phyloP scores from a whole-genome alignment of 108 stramenopile genomes.

The Pseudonitzschia multistriata region DNA sequence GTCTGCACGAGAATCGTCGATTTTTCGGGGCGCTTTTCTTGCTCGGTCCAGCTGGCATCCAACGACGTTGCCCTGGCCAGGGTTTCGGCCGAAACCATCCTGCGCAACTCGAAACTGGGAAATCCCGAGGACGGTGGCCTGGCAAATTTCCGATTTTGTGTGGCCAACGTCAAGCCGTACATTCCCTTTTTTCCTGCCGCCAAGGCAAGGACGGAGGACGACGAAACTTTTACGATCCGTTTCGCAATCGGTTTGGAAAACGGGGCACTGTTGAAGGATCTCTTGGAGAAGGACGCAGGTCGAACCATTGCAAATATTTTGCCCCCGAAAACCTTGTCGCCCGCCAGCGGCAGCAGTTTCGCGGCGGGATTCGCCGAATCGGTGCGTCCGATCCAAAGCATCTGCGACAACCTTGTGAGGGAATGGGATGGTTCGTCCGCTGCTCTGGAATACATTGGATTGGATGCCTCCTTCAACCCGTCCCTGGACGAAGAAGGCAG shows the following conservation, averaged over 20 bases:
- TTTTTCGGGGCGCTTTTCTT: slow-evolving; percentile 51
- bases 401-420: slow-evolving; percentile 34
- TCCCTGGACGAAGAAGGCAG: slow-evolving; percentile 58
- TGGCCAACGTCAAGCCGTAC: slow-evolving; percentile 38
- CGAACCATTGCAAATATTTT: slow-evolving; percentile 46
- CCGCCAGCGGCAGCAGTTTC: slow-evolving; percentile 26
- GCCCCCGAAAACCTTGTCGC: neutral
- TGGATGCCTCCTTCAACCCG: slow-evolving; percentile 83
- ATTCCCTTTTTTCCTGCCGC: slow-evolving; percentile 86
- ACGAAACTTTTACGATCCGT: slow-evolving; percentile 13
- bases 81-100: slow-evolving; percentile 53
- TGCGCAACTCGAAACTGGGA: slow-evolving; percentile 47
- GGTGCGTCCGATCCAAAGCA: slow-evolving; percentile 54
- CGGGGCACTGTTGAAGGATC: slow-evolving; percentile 50
- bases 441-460: slow-evolving; percentile 53
- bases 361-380: slow-evolving; percentile 36
- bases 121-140: slow-evolving; percentile 40
- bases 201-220: neutral
- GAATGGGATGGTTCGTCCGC: neutral
- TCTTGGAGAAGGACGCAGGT: slow-evolving; percentile 39
- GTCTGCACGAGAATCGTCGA: slow-evolving; percentile 37
- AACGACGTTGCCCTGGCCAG: slow-evolving; percentile 43
- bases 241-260: slow-evolving; percentile 87
- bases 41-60: slow-evolving; percentile 45
- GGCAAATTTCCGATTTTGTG: slow-evolving; percentile 81